These are phyloP conservation scores for Peronosclerospora sorghi DNA, from an alignment of 352 stramenopile genomes.

Conservation along the genomic window DNA sequence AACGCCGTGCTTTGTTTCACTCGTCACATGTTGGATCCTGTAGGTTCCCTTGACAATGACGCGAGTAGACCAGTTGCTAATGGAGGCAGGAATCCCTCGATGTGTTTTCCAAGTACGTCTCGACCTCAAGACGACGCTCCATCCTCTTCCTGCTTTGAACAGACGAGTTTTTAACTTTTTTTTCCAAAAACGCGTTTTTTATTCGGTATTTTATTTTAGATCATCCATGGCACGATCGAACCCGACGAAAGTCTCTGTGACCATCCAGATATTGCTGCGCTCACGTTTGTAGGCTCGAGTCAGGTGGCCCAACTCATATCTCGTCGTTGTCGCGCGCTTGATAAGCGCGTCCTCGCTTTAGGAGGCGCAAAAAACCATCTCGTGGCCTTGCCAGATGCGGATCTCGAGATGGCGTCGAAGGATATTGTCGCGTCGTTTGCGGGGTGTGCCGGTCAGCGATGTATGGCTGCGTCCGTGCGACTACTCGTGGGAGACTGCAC, in stretches of 20 bases:
- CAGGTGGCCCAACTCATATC: constrained; percentile 89
- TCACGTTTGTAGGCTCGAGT: constrained; percentile 95
- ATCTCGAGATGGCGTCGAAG: constrained; percentile 83
- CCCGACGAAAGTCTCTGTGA: constrained; percentile 89
- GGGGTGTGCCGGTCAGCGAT: constrained; percentile 92
- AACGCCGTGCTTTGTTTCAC: too few species aligned
- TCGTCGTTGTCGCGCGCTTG: constrained; percentile 76
- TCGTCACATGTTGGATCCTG: not conserved
- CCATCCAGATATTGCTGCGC: constrained; percentile 66
- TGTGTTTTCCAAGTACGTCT: constrained; percentile 86
- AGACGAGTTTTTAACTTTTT: not conserved
- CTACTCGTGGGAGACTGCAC: constrained; percentile 79
- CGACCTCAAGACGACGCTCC: too few species aligned
- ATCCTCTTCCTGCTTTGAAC: not conserved
- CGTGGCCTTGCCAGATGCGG: constrained; percentile 90
- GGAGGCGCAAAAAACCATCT: constrained; percentile 98
- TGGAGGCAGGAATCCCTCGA: constrained; percentile 87
- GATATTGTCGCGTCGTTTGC: constrained; percentile 95
- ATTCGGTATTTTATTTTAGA: constrained; percentile 24
- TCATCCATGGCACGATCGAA: constrained; percentile 89
- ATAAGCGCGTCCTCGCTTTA: constrained; percentile 93
- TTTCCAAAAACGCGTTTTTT: not conserved
- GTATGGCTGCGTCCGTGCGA: constrained; percentile 94
- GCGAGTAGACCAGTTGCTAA: constrained; percentile 76
- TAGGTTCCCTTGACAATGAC: constrained; percentile 89